Percentiles rank a stretch among this genome's conserved stretches.
These are phyloP conservation scores for Botrytis sinoallii DNA, from an alignment of 2,329 filamentous ascomycete genomes.

Conservation along the genomic window DNA sequence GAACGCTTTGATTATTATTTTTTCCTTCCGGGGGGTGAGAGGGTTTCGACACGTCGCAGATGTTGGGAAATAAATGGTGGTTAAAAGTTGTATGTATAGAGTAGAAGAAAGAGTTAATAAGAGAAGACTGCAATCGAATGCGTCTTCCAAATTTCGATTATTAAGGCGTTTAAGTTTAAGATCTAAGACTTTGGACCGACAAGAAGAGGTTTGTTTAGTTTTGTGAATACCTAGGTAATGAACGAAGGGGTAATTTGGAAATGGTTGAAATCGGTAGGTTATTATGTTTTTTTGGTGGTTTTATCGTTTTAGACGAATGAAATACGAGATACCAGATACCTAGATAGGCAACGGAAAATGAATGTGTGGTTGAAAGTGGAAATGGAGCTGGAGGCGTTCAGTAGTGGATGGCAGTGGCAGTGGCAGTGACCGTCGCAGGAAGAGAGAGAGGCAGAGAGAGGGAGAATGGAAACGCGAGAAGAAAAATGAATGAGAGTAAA, in stretches of 20 bases:
- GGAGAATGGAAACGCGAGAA: not conserved
- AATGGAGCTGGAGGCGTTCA: not conserved
- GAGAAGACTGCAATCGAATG: slow-evolving; percentile 35
- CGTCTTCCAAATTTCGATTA: slow-evolving; percentile 26
- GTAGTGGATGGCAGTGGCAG: not conserved
- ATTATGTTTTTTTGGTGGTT: not conserved
- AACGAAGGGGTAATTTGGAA: not conserved
- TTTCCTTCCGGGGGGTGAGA: not conserved
- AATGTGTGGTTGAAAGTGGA: not conserved
- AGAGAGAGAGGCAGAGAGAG: not conserved
- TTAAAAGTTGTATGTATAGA: not conserved
- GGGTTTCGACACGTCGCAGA: slow-evolving; percentile 18
- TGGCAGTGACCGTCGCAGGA: not conserved
- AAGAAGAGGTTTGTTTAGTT: slow-evolving; percentile 12
- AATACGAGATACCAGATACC: not conserved
- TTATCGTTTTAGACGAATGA: not conserved
- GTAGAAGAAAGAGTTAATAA: slow-evolving; percentile 9
- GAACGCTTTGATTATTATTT: slow-evolving; percentile 18
- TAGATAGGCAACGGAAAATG: not conserved
- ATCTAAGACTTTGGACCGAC: not conserved
- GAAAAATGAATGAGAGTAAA: not conserved
- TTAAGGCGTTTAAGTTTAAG: not conserved
- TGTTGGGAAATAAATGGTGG: slow-evolving; percentile 11
- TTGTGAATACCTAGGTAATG: not conserved
- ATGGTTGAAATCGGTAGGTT: not conserved